Evolutionary conservation across 179 eudicot genomes (phyloP).

Genomic region (Spinacia oleracea): DNA sequence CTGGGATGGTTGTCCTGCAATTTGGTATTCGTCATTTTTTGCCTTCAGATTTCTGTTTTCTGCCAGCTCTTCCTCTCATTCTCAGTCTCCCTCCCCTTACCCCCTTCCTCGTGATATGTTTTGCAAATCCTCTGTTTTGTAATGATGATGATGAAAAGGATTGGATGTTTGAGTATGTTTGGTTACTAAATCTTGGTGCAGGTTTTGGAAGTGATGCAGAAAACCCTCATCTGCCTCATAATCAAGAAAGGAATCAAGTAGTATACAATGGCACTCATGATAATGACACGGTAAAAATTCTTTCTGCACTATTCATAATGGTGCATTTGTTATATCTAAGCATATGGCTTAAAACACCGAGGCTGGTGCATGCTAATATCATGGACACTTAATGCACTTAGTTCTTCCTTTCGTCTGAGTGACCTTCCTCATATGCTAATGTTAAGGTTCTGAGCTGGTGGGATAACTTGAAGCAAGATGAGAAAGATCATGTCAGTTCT

Average conservation of each 20-base stretch:
- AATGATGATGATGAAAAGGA: background rate
- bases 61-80: too few relatives aligned
- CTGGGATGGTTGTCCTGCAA: constrained; percentile 99
- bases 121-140: background rate
- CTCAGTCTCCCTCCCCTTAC: background rate
- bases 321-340: background rate
- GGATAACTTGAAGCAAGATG: constrained; percentile 69
- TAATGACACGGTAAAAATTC: constrained; percentile 80
- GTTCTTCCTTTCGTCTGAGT: background rate
- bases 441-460: constrained; percentile 88
- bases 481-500: constrained; percentile 63
- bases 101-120: background rate
- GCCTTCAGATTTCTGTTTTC: background rate
- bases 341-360: background rate
- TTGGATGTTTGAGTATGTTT: background rate
- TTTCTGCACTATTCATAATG: constrained; percentile 3
- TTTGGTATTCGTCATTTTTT: constrained; percentile 53
- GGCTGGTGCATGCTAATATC: background rate
- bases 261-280: constrained; percentile 98
- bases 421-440: constrained; percentile 5
- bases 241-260: constrained; percentile 91
- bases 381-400: background rate
- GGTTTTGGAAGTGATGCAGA: constrained; percentile 95
- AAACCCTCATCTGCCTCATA: constrained; percentile 94
- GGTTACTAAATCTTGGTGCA: constrained; percentile 26